These are phyloP conservation scores for Ceratocystis ficicola DNA, from an alignment of 2,329 filamentous ascomycete species.

Conservation along the genomic window DNA sequence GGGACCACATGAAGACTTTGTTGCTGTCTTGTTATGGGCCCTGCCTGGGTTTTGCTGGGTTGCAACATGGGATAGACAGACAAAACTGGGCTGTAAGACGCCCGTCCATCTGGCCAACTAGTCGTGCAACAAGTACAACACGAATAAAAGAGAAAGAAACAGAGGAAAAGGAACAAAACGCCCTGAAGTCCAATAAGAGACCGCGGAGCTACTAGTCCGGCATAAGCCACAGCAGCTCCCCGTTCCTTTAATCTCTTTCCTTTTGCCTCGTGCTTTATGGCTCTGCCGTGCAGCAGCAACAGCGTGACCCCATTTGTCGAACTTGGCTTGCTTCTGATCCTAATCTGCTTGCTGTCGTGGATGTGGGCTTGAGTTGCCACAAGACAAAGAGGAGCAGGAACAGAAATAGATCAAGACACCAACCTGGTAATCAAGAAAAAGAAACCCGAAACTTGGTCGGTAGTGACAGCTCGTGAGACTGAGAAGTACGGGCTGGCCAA, in stretches of 20 bases:
- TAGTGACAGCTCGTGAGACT: too few species aligned
- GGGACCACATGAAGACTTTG: not conserved
- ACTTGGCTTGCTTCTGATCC: not conserved
- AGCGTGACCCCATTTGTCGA: too few species aligned
- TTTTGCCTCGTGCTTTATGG: not conserved
- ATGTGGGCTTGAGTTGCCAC: not conserved
- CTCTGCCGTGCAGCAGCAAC: too few species aligned
- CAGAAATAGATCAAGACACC: not conserved
- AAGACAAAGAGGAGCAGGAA: not conserved
- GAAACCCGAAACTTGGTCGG: not conserved
- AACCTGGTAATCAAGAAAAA: not conserved
- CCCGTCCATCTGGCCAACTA: too few species aligned
- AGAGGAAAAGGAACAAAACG: not conserved
- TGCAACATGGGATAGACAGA: too few species aligned
- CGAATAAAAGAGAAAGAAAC: not conserved
- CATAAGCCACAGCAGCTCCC: not conserved
- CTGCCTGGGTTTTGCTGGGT: too few species aligned
- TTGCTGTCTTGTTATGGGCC: too few species aligned
- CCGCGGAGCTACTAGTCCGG: not conserved
- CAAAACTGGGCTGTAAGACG: too few species aligned
- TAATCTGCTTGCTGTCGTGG: not conserved
- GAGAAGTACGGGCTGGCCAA: too few species aligned
- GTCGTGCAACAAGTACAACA: too few species aligned
- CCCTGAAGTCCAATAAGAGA: not conserved
- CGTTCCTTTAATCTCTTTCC: slow-evolving; percentile 3